A percentile compares a stretch with the other conserved stretches of the same genome.
These are phyloP conservation scores for Phytophthora fragariae DNA, from an alignment of 352 stramenopile species.

Conservation along the genomic window DNA sequence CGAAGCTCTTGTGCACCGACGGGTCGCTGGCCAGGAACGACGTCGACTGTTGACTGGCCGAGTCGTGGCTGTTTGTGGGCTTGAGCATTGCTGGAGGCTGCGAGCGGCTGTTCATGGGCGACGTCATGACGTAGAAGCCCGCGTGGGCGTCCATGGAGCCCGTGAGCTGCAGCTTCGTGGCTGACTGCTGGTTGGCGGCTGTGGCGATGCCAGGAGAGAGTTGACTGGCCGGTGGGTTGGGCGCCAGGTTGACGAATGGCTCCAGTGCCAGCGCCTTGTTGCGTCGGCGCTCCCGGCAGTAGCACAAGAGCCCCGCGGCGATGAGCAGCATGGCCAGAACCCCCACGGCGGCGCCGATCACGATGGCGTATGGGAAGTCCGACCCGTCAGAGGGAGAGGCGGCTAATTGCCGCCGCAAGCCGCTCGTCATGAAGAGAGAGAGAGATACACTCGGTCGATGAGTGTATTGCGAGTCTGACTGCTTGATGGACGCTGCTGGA, in stretches of 20 bases:
- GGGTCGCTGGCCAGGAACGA: conserved; percentile 24
- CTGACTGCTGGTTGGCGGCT: conserved; percentile 21
- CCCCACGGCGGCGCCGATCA: conserved; percentile 39
- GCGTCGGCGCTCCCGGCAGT: conserved; percentile 36
- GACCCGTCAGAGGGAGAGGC: conserved; percentile 5
- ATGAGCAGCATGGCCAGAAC: conserved; percentile 41
- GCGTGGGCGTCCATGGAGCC: conserved; percentile 25
- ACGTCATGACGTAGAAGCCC: conserved; percentile 48
- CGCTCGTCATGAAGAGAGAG: conserved; percentile 1
- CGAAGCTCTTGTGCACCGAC: conserved; percentile 22
- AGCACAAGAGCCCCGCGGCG: conserved; percentile 28
- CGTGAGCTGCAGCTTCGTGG: conserved; percentile 12
- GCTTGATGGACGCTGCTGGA: conserved; percentile 25
- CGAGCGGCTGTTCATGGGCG: conserved; percentile 17
- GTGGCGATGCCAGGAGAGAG: conserved; percentile 37
- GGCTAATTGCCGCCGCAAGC: conserved; percentile 3
- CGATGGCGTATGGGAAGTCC: conserved; percentile 41
- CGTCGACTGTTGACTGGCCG: background rate
- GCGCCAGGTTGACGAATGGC: conserved; percentile 42
- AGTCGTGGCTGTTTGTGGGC: conserved; percentile 16
- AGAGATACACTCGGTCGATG: background rate
- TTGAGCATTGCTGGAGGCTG: conserved; percentile 23
- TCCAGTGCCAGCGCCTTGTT: conserved; percentile 41
- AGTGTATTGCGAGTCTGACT: background rate
- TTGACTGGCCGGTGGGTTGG: conserved; percentile 33